Conservation (phyloP, 768 basidiomycete species). For the Asterophora lycoperdoides region DNA sequence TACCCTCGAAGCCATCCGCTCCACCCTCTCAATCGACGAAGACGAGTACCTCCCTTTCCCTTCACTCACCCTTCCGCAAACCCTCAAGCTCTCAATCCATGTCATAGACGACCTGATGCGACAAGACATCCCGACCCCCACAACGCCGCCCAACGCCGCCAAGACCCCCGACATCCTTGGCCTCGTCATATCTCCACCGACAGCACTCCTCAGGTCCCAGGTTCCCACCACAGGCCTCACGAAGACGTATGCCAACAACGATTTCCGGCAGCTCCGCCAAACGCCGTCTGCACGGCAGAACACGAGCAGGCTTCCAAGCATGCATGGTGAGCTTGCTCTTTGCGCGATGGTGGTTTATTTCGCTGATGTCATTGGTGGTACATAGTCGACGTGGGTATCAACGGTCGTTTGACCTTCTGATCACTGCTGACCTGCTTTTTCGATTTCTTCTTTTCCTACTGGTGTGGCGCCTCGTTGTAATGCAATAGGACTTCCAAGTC, state of each 20-base stretch:
- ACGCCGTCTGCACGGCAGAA: slow-evolving; percentile 68
- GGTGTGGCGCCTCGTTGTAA: not conserved
- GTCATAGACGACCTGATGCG: slow-evolving; percentile 47
- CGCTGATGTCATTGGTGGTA: not conserved
- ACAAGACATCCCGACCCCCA: slow-evolving; percentile 26
- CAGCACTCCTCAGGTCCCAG: slow-evolving; percentile 59
- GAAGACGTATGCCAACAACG: slow-evolving; percentile 77
- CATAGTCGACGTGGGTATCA: slow-evolving; percentile 40
- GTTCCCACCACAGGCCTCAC: slow-evolving; percentile 65
- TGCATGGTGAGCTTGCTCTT: slow-evolving; percentile 53
- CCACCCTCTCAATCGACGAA: slow-evolving; percentile 36
- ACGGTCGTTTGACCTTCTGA: slow-evolving; percentile 25
- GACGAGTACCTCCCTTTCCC: slow-evolving; percentile 31
- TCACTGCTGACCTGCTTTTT: slow-evolving; percentile 14
- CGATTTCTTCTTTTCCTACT: not conserved
- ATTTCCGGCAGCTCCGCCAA: slow-evolving; percentile 74
- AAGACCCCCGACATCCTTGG: slow-evolving; percentile 48
- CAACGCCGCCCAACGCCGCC: slow-evolving; percentile 44
- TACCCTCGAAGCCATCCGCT: slow-evolving; percentile 20
- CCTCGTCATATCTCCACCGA: slow-evolving; percentile 58
- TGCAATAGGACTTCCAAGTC: slow-evolving; percentile 13
- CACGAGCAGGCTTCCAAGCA: slow-evolving; percentile 82
- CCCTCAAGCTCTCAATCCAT: slow-evolving; percentile 41
- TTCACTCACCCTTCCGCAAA: slow-evolving; percentile 34
- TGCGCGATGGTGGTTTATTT: not conserved